Conservation (phyloP, 176 grass and related monocot genomes). For the Zea luxurians region DNA sequence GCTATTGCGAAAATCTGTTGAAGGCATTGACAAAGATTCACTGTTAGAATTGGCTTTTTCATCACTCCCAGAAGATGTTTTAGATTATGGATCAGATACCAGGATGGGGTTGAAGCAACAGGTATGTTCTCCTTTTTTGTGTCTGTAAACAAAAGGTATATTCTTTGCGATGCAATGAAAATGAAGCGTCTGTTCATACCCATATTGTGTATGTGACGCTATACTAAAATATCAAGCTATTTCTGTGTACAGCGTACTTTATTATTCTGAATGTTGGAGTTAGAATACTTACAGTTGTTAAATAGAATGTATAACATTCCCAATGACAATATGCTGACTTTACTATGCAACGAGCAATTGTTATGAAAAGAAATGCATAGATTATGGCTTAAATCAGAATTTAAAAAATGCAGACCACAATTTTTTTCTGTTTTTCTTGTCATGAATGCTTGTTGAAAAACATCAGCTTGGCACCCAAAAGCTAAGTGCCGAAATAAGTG, state of each 20-base stretch:
- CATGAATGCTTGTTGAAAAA: constrained; percentile 23
- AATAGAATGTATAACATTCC: background rate
- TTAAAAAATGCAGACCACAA: background rate
- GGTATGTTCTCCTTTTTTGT: constrained; percentile 39
- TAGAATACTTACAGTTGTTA: background rate
- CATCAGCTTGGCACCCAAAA: background rate
- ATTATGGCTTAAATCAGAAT: background rate
- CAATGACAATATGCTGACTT: background rate
- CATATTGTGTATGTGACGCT: constrained; percentile 3
- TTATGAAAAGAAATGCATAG: background rate
- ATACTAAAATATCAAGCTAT: background rate
- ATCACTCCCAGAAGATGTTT: constrained; percentile 82
- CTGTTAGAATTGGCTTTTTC: constrained; percentile 81
- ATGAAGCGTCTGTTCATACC: constrained; percentile 7
- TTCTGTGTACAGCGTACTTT: constrained; percentile 6
- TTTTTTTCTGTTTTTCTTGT: background rate
- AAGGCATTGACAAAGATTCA: constrained; percentile 95
- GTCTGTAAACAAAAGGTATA: constrained; percentile 60
- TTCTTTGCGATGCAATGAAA: constrained; percentile 15
- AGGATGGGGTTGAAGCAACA: constrained; percentile 75
- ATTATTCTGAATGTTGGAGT: constrained; percentile 4
- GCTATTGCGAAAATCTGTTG: constrained; percentile 65
- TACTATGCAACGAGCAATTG: background rate
- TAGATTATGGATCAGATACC: constrained; percentile 71
- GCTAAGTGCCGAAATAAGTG: background rate